phyloP scores from a whole-genome alignment of 2,329 filamentous ascomycete genomes.

The Teratosphaeriaceae sp. region DNA sequence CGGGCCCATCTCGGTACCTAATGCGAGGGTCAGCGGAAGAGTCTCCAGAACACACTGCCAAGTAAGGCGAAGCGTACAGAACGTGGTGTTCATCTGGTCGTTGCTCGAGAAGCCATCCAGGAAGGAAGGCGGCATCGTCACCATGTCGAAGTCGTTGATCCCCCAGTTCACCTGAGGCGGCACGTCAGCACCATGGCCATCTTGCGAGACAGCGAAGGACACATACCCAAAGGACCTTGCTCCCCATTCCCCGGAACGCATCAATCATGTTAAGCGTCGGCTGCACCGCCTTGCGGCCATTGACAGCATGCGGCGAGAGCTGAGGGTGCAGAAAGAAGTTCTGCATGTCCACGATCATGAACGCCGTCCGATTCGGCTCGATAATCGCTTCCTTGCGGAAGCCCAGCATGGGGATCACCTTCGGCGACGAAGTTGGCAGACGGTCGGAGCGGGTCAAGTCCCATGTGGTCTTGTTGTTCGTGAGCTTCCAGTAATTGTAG shows the following conservation, averaged over 20 bases:
- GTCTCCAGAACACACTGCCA: not conserved
- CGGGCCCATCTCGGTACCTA: conserved; percentile 24
- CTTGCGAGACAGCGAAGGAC: too few species aligned
- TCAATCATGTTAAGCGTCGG: conserved; percentile 28
- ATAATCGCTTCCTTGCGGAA: conserved; percentile 20
- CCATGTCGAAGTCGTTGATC: conserved; percentile 24
- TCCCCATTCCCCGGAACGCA: conserved; percentile 19
- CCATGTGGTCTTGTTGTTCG: conserved; percentile 19
- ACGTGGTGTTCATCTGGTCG: conserved; percentile 19
- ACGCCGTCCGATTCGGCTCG: conserved; percentile 20
- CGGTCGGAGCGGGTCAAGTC: conserved; percentile 28
- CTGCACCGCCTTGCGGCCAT: conserved; percentile 19
- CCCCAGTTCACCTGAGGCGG: conserved; percentile 22
- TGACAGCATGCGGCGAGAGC: conserved; percentile 19
- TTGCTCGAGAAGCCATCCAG: conserved; percentile 22
- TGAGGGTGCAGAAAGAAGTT: conserved; percentile 27
- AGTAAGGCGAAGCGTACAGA: conserved; percentile 11
- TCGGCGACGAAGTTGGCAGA: conserved; percentile 22
- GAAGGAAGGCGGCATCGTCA: conserved; percentile 26
- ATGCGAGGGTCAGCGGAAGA: not conserved
- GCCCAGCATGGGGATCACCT: conserved; percentile 25
- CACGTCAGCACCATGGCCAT: not conserved
- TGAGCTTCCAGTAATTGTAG: conserved; percentile 29
- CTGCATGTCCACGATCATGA: conserved; percentile 28
- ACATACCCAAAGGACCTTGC: conserved; percentile 24